Evolutionary conservation across 2,329 filamentous ascomycete species (phyloP).

Genomic region (Neofusicoccum cordaticola): DNA sequence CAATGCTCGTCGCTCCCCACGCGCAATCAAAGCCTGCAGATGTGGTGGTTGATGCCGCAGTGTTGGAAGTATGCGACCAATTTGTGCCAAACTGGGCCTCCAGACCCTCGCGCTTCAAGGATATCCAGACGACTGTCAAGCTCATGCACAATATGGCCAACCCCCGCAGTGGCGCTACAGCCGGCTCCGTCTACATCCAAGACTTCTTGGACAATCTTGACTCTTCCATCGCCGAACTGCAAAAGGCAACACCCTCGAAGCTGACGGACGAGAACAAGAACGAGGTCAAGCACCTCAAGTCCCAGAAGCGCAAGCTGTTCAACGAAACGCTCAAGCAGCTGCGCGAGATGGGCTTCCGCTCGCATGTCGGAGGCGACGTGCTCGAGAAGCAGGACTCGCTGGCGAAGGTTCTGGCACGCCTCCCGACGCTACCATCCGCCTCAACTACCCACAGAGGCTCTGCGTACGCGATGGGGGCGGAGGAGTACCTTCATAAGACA

Average conservation of each 20-base stretch:
- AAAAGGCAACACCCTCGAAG: conserved; percentile 76
- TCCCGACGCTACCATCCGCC: conserved; percentile 36
- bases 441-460: neutral
- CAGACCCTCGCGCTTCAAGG: conserved; percentile 65
- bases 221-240: conserved; percentile 67
- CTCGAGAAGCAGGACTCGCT: conserved; percentile 71
- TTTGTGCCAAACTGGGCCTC: conserved; percentile 31
- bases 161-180: conserved; percentile 49
- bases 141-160: conserved; percentile 68
- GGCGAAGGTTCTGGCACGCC: conserved; percentile 64
- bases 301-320: conserved; percentile 83
- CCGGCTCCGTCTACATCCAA: conserved; percentile 60
- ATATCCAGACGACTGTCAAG: conserved; percentile 65
- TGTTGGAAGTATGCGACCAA: conserved; percentile 25
- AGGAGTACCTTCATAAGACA: conserved; percentile 76
- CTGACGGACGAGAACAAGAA: conserved; percentile 85
- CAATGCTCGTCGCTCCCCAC: neutral
- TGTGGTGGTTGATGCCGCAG: conserved; percentile 20
- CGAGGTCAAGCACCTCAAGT: conserved; percentile 82
- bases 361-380: conserved; percentile 72
- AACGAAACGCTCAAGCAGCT: conserved; percentile 82
- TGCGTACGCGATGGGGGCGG: conserved; percentile 42
- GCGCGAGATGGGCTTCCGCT: conserved; percentile 83
- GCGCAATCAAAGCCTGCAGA: neutral
- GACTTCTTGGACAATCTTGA: conserved; percentile 68